Evolutionary conservation across 2,329 filamentous ascomycete genomes (phyloP).

Genomic region (Fusarium hainanense): DNA sequence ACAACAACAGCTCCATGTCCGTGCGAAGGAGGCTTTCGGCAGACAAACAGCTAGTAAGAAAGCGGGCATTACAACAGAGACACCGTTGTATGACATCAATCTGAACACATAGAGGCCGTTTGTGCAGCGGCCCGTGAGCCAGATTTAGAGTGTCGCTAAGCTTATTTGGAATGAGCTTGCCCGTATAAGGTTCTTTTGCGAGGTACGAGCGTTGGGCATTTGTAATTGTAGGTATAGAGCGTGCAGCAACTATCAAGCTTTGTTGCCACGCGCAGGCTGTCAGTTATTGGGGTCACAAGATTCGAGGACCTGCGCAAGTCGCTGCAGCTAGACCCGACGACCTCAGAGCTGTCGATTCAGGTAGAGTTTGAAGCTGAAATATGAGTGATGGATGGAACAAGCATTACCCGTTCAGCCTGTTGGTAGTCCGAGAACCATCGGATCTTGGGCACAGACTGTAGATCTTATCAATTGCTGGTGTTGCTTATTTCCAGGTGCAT

Average conservation of each 20-base stretch:
- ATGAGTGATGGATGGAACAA: background rate
- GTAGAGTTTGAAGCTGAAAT: background rate
- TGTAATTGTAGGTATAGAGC: background rate
- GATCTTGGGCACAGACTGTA: background rate
- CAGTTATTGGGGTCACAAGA: background rate
- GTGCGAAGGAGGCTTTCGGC: background rate
- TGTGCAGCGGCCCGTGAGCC: background rate
- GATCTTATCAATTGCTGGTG: background rate
- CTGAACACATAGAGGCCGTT: background rate
- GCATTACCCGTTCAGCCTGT: background rate
- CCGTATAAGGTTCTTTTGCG: background rate
- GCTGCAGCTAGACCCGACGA: background rate
- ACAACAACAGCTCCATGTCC: background rate
- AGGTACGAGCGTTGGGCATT: background rate
- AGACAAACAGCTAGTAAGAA: background rate
- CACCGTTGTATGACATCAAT: constrained; percentile 3
- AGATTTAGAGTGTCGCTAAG: background rate
- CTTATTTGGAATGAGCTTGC: background rate
- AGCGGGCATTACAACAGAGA: background rate
- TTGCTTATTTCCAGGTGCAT: background rate
- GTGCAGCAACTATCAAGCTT: background rate
- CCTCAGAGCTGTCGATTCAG: background rate
- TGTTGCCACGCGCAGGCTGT: background rate
- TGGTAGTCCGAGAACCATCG: background rate
- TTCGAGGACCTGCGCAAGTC: background rate